Conservation (phyloP, 176 grass and related monocot genomes). For the Musa acuminata region DNA sequence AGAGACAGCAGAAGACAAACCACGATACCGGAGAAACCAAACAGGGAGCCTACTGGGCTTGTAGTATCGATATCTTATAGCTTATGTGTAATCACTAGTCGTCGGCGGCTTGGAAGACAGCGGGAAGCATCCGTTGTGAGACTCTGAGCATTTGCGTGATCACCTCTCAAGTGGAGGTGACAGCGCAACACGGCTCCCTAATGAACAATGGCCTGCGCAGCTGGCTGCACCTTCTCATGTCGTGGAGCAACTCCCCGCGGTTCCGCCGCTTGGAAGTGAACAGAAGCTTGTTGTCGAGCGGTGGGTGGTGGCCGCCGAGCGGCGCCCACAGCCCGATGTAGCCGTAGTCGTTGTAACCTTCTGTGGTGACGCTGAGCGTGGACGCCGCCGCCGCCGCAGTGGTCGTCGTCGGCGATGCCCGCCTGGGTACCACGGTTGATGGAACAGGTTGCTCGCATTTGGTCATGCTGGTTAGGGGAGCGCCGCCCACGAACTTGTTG, state of each 20-base stretch:
- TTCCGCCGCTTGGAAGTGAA: constrained; percentile 50
- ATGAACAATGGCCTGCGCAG: constrained; percentile 67
- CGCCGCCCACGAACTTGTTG: constrained; percentile 97
- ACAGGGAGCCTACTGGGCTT: background rate
- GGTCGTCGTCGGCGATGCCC: constrained; percentile 51
- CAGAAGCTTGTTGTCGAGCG: constrained; percentile 49
- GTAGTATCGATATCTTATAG: background rate
- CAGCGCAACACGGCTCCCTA: constrained; percentile 82
- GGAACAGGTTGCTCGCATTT: background rate
- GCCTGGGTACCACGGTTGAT: constrained; percentile 17
- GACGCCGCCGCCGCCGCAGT: constrained; percentile 48
- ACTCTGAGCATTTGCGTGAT: background rate
- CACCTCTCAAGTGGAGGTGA: constrained; percentile 27
- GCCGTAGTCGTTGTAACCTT: constrained; percentile 8
- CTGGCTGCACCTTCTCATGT: constrained; percentile 72
- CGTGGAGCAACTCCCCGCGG: constrained; percentile 64
- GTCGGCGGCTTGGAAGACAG: background rate
- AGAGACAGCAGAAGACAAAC: background rate
- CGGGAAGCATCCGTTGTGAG: background rate
- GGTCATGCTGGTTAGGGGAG: constrained; percentile 24
- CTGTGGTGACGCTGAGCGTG: background rate
- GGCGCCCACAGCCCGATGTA: constrained; percentile 10
- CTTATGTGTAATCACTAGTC: background rate
- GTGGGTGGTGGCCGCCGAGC: background rate
- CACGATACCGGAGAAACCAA: background rate